These are phyloP conservation scores for Trypanosoma avium DNA, from an alignment of 208 protist species.

Conservation along the genomic window DNA sequence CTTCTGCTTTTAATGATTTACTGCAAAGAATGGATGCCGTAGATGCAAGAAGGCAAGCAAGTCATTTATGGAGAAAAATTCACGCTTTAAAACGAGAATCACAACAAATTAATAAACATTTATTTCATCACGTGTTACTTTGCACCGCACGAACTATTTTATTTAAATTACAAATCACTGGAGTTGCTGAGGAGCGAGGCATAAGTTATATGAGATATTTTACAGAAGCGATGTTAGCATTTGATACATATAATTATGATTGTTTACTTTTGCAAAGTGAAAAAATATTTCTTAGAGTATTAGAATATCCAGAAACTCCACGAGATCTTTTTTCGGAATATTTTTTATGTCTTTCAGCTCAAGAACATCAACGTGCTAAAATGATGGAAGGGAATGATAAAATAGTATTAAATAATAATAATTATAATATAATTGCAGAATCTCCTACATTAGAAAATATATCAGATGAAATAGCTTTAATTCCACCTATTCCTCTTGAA, in stretches of 20 bases:
- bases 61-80: conserved; percentile 25
- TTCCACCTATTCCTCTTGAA: conserved; percentile 27
- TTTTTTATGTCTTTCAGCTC: conserved; percentile 32
- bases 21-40: conserved; percentile 28
- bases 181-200: conserved; percentile 39
- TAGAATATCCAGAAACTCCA: conserved; percentile 33
- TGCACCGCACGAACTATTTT: conserved; percentile 29
- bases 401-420: no score
- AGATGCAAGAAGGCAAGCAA: conserved; percentile 23
- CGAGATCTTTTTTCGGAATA: conserved; percentile 48
- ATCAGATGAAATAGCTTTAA: conserved; percentile 29
- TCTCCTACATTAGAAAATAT: conserved; percentile 9
- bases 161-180: neutral
- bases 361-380: conserved; percentile 34
- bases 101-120: neutral
- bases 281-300: conserved; percentile 32
- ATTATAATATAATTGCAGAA: no score
- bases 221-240: conserved; percentile 38
- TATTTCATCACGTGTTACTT: conserved; percentile 38
- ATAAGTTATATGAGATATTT: conserved; percentile 51
- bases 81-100: conserved; percentile 6
- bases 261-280: conserved; percentile 33
- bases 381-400: conserved; percentile 8
- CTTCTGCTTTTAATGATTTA: conserved; percentile 18
- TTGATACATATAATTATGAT: conserved; percentile 34